Conservation (phyloP, 2,329 filamentous ascomycete genomes). For the Didymella pinodella region DNA sequence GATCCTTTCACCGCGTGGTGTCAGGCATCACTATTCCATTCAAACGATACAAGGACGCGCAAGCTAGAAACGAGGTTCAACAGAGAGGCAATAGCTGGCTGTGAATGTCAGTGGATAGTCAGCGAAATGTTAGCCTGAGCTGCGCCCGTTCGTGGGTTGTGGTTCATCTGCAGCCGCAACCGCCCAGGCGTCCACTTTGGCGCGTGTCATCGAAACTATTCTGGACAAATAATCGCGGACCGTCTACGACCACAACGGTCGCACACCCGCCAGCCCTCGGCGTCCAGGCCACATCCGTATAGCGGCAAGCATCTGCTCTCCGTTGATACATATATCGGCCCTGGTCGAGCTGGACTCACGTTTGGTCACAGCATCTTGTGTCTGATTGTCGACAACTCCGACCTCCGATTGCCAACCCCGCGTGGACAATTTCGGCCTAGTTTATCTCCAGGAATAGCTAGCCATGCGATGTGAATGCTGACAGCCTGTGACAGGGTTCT, state of each 20-base stretch:
- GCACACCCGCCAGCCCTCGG: slow-evolving; percentile 19
- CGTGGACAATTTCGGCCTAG: slow-evolving; percentile 8
- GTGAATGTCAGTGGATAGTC: slow-evolving; percentile 20
- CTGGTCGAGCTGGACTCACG: not conserved
- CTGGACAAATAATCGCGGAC: slow-evolving; percentile 44
- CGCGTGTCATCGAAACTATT: slow-evolving; percentile 30
- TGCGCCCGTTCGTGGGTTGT: slow-evolving; percentile 20
- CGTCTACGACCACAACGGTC: slow-evolving; percentile 15
- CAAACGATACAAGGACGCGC: not conserved
- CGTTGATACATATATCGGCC: not conserved
- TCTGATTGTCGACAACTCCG: slow-evolving; percentile 8
- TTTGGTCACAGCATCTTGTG: slow-evolving; percentile 17
- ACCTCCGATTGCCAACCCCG: slow-evolving; percentile 9
- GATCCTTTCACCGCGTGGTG: slow-evolving; percentile 9
- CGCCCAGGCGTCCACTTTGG: slow-evolving; percentile 31
- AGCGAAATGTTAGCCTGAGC: slow-evolving; percentile 21
- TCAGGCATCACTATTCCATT: slow-evolving; percentile 21
- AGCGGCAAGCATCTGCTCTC: slow-evolving; percentile 21
- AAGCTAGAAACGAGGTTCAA: slow-evolving; percentile 1
- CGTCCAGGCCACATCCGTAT: slow-evolving; percentile 17
- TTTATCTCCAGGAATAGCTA: slow-evolving; percentile 16
- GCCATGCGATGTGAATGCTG: slow-evolving; percentile 15
- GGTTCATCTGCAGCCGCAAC: slow-evolving; percentile 28
- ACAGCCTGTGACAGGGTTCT: slow-evolving; percentile 9
- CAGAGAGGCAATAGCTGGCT: not conserved